Conservation (phyloP, 2,329 filamentous ascomycete genomes). For the Aspergillus glaucus region DNA sequence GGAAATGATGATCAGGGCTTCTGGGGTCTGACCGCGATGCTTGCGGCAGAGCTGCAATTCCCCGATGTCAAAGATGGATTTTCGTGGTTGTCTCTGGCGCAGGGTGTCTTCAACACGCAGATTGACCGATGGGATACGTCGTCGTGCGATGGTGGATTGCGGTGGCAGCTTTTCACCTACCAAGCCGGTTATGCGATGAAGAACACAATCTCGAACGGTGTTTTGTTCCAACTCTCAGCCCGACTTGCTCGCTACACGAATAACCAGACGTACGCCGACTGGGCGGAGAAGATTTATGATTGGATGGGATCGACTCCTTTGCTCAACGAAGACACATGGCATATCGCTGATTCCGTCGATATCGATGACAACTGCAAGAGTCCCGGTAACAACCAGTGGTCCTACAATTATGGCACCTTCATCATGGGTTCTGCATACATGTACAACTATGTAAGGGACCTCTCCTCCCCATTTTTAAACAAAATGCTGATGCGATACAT, state of each 20-base stretch:
- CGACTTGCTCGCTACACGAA: conserved; percentile 61
- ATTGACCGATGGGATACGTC: conserved; percentile 62
- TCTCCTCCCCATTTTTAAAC: neutral
- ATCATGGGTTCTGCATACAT: conserved; percentile 58
- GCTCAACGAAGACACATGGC: conserved; percentile 54
- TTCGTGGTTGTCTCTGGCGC: conserved; percentile 52
- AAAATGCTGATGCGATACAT: neutral
- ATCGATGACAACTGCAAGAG: conserved; percentile 53
- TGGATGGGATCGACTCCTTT: conserved; percentile 53
- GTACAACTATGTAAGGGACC: conserved; percentile 54
- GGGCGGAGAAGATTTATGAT: conserved; percentile 57
- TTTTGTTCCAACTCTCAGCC: conserved; percentile 75
- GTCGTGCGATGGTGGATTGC: conserved; percentile 64
- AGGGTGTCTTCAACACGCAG: conserved; percentile 68
- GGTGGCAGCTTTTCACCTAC: conserved; percentile 73
- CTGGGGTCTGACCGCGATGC: conserved; percentile 63
- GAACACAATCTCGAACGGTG: conserved; percentile 73
- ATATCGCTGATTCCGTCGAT: conserved; percentile 60
- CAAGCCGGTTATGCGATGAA: conserved; percentile 80
- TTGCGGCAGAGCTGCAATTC: conserved; percentile 60
- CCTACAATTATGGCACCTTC: conserved; percentile 59
- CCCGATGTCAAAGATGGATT: conserved; percentile 47
- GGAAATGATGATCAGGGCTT: conserved; percentile 69
- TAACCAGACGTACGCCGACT: conserved; percentile 59
- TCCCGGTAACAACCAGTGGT: conserved; percentile 59